Percentiles rank a stretch among this genome's conserved stretches.
phyloP scores from a whole-genome alignment of 495 filamentous ascomycete genomes.

The Penicillium maclennaniae region DNA sequence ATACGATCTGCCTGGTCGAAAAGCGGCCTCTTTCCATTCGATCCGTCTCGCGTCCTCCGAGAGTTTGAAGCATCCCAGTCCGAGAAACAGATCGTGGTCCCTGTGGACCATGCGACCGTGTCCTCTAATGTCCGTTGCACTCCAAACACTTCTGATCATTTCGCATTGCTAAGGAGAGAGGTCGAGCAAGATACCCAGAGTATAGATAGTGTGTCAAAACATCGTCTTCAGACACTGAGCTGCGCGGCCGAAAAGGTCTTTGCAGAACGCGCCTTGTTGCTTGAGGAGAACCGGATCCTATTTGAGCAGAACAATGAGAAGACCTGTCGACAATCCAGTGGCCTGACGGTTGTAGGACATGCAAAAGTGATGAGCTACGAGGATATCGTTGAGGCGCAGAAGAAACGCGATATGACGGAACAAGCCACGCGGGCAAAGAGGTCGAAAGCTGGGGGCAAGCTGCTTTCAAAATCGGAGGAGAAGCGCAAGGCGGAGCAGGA shows the following conservation, averaged over 20 bases:
- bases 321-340: slow-evolving; percentile 26
- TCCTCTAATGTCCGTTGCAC: slow-evolving; percentile 20
- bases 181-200: slow-evolving; percentile 25
- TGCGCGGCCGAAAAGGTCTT: slow-evolving; percentile 28
- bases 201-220: slow-evolving; percentile 23
- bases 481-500: slow-evolving; percentile 15
- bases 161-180: slow-evolving; percentile 22
- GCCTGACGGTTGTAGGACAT: slow-evolving; percentile 19
- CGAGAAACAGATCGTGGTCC: slow-evolving; percentile 18
- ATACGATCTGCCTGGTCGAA: slow-evolving; percentile 27
- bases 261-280: slow-evolving; percentile 26
- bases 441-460: slow-evolving; percentile 7
- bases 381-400: slow-evolving; percentile 31
- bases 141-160: slow-evolving; percentile 27
- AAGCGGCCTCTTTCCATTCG: slow-evolving; percentile 31
- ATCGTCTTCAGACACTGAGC: slow-evolving; percentile 20
- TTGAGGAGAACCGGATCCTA: slow-evolving; percentile 24
- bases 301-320: slow-evolving; percentile 29
- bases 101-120: slow-evolving; percentile 17
- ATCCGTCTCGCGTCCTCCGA: slow-evolving; percentile 33
- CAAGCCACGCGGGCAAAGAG: slow-evolving; percentile 17
- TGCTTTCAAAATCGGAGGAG: slow-evolving; percentile 10
- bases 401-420: slow-evolving; percentile 20
- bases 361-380: slow-evolving; percentile 36
- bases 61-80: slow-evolving; percentile 17